phyloP scores from a whole-genome alignment of 352 stramenopile genomes.

The Phytopythium cucurbitacearum region DNA sequence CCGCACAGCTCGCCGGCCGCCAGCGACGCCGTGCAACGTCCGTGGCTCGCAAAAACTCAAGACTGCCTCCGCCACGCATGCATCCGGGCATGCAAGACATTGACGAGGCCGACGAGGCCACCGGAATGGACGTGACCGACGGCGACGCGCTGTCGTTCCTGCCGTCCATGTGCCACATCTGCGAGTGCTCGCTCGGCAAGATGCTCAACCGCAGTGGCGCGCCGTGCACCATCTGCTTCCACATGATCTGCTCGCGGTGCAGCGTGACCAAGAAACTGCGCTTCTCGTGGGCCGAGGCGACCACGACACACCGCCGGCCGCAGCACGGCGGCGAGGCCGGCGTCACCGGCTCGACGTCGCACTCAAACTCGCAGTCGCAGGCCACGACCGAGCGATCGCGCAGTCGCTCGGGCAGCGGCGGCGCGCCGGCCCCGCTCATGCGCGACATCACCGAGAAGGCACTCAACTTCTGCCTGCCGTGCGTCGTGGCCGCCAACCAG shows the following conservation, averaged over 20 bases:
- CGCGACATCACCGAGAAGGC: slow-evolving; percentile 36
- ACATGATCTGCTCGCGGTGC: slow-evolving; percentile 42
- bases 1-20: slow-evolving; percentile 33
- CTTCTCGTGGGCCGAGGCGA: slow-evolving; percentile 25
- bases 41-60: slow-evolving; percentile 12
- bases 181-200: slow-evolving; percentile 22
- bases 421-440: slow-evolving; percentile 10
- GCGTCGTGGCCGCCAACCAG: slow-evolving; percentile 34
- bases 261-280: slow-evolving; percentile 46
- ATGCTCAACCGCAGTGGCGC: slow-evolving; percentile 27
- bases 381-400: slow-evolving; percentile 21
- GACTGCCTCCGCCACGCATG: neutral
- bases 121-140: neutral
- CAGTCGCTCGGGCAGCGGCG: slow-evolving; percentile 13
- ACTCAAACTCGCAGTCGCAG: slow-evolving; percentile 10
- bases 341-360: slow-evolving; percentile 2
- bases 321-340: neutral
- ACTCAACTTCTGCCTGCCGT: slow-evolving; percentile 46
- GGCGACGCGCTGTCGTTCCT: neutral
- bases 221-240: slow-evolving; percentile 24
- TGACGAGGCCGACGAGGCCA: slow-evolving; percentile 17
- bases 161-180: slow-evolving; percentile 29
- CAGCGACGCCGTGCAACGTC: slow-evolving; percentile 14
- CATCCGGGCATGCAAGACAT: slow-evolving; percentile 24
- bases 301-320: neutral